Evolutionary conservation across 2,329 filamentous ascomycete species (phyloP), one percentile per base, ranked within the genome.

Genomic region (Fusarium anthophilum): DNA sequence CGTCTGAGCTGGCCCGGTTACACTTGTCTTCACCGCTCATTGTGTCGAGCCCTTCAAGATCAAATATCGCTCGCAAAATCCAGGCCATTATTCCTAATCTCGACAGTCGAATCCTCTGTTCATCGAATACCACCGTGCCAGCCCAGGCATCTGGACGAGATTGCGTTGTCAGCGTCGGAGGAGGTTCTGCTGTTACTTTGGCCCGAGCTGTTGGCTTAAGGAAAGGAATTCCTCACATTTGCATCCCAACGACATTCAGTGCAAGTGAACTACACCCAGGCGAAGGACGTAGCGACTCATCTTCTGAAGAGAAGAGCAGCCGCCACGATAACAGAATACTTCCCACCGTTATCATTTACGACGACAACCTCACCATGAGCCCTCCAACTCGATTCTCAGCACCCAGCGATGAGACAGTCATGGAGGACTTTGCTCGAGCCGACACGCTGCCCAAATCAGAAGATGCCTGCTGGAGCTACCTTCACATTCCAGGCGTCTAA

Each of bases 111-210:
- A 78, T 84, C 26, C 78, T 83, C 18, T 80, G 82, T 37, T 81
- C 82, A 54, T 78, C 79, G 26, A 78, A 77, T 14, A 69, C 81
- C 26, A 61, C 75, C 10, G 74, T 58, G 7, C 56, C 62, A 8
- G 30, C 66, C 14, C 50, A 77, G 22, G 77, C 82, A 11, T 61
- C 77, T 11, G 81, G 81, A 8, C 86, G 87, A 24, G 91, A 92
- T 78, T 86, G 86, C 35, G 83, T 92, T 44, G 82, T 91, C 50
- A 91, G 88, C 45, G 88, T 92, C 68, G 91, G 91, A 10, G 90
- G 90, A 57, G 89, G 89, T 35, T 90, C 88, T 61, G 91, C 90
- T 6, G 89, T 90, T 59, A 89, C 89, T 4, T 80, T 92, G 28
- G 88, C 88, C 6, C 88, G 89, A 72, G 86, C 87, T 2, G 85